Evolutionary conservation across 2,329 filamentous ascomycete species (phyloP).

Genomic region (Bimuria novae-zelandiae): DNA sequence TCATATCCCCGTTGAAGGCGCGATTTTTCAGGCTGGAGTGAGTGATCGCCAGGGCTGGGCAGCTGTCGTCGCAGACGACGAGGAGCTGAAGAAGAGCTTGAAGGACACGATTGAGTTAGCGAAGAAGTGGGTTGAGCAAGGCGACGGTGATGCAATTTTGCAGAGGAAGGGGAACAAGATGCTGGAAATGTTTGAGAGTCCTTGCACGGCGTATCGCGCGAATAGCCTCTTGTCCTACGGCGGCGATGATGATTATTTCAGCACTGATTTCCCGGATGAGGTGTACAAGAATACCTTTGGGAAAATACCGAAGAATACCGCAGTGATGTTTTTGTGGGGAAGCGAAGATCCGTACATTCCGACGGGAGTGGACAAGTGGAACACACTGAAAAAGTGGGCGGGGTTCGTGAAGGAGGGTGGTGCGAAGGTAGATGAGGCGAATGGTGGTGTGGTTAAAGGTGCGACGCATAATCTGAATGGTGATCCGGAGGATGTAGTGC

Average conservation of each 20-base stretch:
- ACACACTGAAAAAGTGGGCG: constrained; percentile 63
- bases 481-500: constrained; percentile 52
- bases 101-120: constrained; percentile 52
- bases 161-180: constrained; percentile 43
- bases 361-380: constrained; percentile 59
- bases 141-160: constrained; percentile 61
- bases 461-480: constrained; percentile 59
- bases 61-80: constrained; percentile 45
- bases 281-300: constrained; percentile 69
- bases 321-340: constrained; percentile 68
- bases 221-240: constrained; percentile 61
- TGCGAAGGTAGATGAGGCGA: constrained; percentile 53
- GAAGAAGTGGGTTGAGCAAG: constrained; percentile 59
- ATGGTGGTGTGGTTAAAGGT: constrained; percentile 55
- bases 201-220: constrained; percentile 63
- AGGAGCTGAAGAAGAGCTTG: constrained; percentile 11
- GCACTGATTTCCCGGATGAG: constrained; percentile 70
- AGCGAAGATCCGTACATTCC: constrained; percentile 70
- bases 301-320: constrained; percentile 54
- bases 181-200: constrained; percentile 39
- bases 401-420: constrained; percentile 49
- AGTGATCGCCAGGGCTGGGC: constrained; percentile 70
- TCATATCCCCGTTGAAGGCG: constrained; percentile 67
- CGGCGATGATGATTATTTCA: constrained; percentile 86
- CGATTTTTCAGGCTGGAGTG: constrained; percentile 79